Conservation (phyloP, 139 green algal genomes). For the Picochlorum sp. region DNA sequence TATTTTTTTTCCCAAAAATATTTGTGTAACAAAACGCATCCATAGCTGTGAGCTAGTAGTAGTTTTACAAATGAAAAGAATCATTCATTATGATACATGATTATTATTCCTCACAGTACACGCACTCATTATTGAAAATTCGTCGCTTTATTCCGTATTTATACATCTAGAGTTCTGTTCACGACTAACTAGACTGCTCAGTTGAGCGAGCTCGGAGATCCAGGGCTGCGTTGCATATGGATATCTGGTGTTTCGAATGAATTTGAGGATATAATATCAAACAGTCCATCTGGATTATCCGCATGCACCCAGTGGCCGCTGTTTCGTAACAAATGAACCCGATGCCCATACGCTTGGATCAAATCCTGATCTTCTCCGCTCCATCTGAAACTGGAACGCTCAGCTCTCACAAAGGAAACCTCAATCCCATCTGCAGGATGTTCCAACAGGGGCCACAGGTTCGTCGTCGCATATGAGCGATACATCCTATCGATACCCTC, state of each 20-base stretch:
- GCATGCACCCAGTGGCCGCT: conserved; percentile 82
- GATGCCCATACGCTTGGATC: conserved; percentile 52
- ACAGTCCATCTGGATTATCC: conserved; percentile 73
- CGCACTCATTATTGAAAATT: too few relatives aligned
- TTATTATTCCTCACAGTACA: too few relatives aligned
- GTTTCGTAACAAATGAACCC: conserved; percentile 65
- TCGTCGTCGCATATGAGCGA: conserved; percentile 61
- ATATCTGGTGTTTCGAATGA: conserved; percentile 50
- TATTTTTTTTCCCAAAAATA: neutral
- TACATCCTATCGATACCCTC: conserved; percentile 80
- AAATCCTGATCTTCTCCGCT: conserved; percentile 38
- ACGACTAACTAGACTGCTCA: too few relatives aligned
- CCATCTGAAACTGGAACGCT: conserved; percentile 56
- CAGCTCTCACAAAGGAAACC: conserved; percentile 77
- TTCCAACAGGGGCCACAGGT: conserved; percentile 71
- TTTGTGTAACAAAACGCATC: conserved; percentile 1
- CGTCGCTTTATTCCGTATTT: too few relatives aligned
- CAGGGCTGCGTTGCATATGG: conserved; percentile 14
- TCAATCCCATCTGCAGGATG: conserved; percentile 52
- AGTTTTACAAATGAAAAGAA: too few relatives aligned
- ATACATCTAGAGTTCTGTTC: too few relatives aligned
- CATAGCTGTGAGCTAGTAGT: neutral
- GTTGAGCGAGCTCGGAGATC: neutral
- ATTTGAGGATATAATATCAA: conserved; percentile 59
- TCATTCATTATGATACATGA: too few relatives aligned